Evolutionary conservation across 2,329 filamentous ascomycete species (phyloP).

Genomic region (Exophiala phaeomuriformis): DNA sequence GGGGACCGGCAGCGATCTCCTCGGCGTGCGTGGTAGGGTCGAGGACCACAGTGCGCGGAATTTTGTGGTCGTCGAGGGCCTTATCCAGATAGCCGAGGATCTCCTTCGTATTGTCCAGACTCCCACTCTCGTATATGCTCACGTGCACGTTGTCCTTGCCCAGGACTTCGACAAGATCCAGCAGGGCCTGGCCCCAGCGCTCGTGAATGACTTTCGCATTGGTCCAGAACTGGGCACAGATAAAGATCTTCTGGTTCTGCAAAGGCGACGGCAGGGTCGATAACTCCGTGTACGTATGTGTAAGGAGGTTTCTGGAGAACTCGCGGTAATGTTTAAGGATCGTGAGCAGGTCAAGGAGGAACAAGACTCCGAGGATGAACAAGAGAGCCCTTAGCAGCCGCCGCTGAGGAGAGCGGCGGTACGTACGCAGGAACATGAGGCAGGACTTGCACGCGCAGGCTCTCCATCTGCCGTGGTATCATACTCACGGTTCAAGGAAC

Average conservation of each 20-base stretch:
- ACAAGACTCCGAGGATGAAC: slow-evolving; percentile 10
- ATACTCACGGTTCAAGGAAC: not conserved
- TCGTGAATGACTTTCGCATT: slow-evolving; percentile 52
- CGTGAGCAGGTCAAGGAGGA: slow-evolving; percentile 23
- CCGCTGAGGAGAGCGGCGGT: slow-evolving; percentile 19
- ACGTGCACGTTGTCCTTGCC: slow-evolving; percentile 61
- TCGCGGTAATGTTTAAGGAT: slow-evolving; percentile 24
- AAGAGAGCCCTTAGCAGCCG: slow-evolving; percentile 13
- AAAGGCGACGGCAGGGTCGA: slow-evolving; percentile 19
- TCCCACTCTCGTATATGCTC: slow-evolving; percentile 61
- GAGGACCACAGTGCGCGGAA: slow-evolving; percentile 50
- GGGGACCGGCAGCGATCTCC: slow-evolving; percentile 43
- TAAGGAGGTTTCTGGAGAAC: slow-evolving; percentile 21
- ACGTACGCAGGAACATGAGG: slow-evolving; percentile 20
- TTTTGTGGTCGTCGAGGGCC: slow-evolving; percentile 31
- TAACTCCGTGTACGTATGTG: slow-evolving; percentile 19
- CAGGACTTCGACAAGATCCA: slow-evolving; percentile 50
- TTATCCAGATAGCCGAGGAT: slow-evolving; percentile 52
- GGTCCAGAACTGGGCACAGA: slow-evolving; percentile 64
- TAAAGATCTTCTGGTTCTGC: slow-evolving; percentile 47
- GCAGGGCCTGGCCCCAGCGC: slow-evolving; percentile 57
- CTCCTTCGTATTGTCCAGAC: slow-evolving; percentile 60
- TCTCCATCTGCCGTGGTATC: slow-evolving; percentile 11
- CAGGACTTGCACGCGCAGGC: not conserved
- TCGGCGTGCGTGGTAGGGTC: slow-evolving; percentile 55